These are phyloP conservation scores for Hydnomerulius pinastri DNA, from an alignment of 768 basidiomycete genomes.

Conservation along the genomic window DNA sequence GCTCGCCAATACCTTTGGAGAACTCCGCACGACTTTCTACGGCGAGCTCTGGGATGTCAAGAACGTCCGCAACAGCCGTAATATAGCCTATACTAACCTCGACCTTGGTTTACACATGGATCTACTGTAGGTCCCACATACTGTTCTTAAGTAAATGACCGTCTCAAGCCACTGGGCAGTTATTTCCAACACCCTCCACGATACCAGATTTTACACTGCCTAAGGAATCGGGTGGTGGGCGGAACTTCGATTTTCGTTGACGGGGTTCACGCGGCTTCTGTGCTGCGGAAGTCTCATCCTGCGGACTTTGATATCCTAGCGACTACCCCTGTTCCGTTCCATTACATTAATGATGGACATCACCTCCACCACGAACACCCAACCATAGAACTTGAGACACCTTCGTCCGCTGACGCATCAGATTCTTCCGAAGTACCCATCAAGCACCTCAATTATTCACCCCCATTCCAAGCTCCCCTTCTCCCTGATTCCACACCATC, in stretches of 20 bases:
- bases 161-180: constrained; percentile 40
- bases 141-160: not conserved
- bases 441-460: constrained; percentile 84
- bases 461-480: constrained; percentile 91
- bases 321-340: constrained; percentile 73
- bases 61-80: constrained; percentile 69
- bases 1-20: constrained; percentile 71
- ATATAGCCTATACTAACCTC: constrained; percentile 94
- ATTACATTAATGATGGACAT: constrained; percentile 90
- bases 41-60: constrained; percentile 88
- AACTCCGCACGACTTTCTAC: constrained; percentile 87
- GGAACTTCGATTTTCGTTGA: constrained; percentile 90
- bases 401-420: constrained; percentile 9
- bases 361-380: constrained; percentile 73
- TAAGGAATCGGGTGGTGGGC: constrained; percentile 81
- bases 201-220: constrained; percentile 89
- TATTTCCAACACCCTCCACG: constrained; percentile 92
- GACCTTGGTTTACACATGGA: constrained; percentile 92
- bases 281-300: constrained; percentile 49
- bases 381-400: constrained; percentile 64
- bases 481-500: constrained; percentile 48
- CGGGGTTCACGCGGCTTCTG: constrained; percentile 61
- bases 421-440: constrained; percentile 36
- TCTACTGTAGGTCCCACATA: constrained; percentile 61
- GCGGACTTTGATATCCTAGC: constrained; percentile 60